Base-by-base conservation (phyloP, 352 stramenopile genomes). In the Phytophthora agathidicida region DNA sequence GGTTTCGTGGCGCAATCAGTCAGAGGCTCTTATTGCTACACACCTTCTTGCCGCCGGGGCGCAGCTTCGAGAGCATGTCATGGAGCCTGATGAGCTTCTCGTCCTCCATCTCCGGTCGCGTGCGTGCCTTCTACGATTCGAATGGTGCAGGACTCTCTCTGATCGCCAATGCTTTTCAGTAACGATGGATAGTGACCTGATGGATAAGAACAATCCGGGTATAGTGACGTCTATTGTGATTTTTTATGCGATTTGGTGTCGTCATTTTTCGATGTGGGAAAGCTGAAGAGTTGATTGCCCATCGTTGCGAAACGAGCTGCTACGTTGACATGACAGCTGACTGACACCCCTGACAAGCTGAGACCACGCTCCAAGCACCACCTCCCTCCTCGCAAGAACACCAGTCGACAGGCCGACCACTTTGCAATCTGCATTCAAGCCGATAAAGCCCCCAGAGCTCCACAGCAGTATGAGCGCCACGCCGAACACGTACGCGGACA, bases 51-150 rank as follows among this genome's bases (percentile, higher is more conserved):
- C 85, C 85, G 31, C 84, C 83, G 7, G 85, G 85, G 13, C 85
- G 85, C 39, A 94, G 80, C 78, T 87, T 88, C 6, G 84, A 89
- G 55, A 94, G 83, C 77, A 89, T 85, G 48, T 94, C 83, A 75
- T 94, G 85, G 52, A 94, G 73, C 52, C 85, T 70, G 49, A 93
- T 79, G 44, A 94, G 83, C 77, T 94, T 94, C 61, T 77, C 60
- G 31, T 91, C 80, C 70, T 94, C 85, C 85, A 94, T 93, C n/a
- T 44, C 49, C 3, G 19, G 16, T 36, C 22, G 10, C 26, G 22
- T 32, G 44, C 45, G 45, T 10, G 20, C 27, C n/a, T n/a, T n/a
- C n/a, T n/a, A n/a, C n/a, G n/a, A n/a, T n/a, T n/a, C n/a, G n/a
- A n/a, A n/a, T n/a, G n/a, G n/a, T n/a, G n/a, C n/a, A n/a, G n/a